phyloP scores from a whole-genome alignment of 768 basidiomycete genomes.

The Gloeopeniophorella convolvens region DNA sequence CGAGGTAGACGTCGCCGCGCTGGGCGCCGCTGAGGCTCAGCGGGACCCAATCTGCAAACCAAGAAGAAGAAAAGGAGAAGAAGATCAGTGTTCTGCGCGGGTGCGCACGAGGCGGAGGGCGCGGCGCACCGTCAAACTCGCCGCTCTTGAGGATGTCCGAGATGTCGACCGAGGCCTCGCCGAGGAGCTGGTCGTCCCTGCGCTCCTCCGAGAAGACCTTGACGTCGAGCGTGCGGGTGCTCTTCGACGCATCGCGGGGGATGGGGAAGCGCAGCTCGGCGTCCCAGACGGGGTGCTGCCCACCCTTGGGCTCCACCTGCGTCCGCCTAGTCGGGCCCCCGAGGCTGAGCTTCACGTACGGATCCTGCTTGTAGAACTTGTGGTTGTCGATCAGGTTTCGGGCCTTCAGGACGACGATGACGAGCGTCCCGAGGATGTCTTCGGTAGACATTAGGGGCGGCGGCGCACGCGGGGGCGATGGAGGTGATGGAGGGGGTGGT shows the following conservation, averaged over 20 bases:
- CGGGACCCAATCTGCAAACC: slow-evolving; percentile 57
- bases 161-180: slow-evolving; percentile 70
- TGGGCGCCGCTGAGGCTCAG: slow-evolving; percentile 53
- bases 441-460: slow-evolving; percentile 20
- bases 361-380: slow-evolving; percentile 88
- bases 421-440: slow-evolving; percentile 60
- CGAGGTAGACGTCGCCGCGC: slow-evolving; percentile 83
- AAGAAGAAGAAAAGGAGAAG: slow-evolving; percentile 25
- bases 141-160: slow-evolving; percentile 74
- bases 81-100: background rate
- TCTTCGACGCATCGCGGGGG: slow-evolving; percentile 45
- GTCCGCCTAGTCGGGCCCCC: slow-evolving; percentile 61
- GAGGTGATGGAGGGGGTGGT: no score
- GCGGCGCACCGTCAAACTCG: slow-evolving; percentile 79
- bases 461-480: no score
- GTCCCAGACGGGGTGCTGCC: slow-evolving; percentile 93
- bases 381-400: slow-evolving; percentile 77
- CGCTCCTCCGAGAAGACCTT: slow-evolving; percentile 79
- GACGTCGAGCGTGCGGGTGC: slow-evolving; percentile 59
- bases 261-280: slow-evolving; percentile 78
- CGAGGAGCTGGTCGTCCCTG: slow-evolving; percentile 66
- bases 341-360: slow-evolving; percentile 63
- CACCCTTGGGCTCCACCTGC: slow-evolving; percentile 72
- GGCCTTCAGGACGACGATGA: slow-evolving; percentile 82
- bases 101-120: background rate